These are phyloP conservation scores for Fusarium globosum DNA, from an alignment of 2,329 filamentous ascomycete genomes.

Conservation along the genomic window DNA sequence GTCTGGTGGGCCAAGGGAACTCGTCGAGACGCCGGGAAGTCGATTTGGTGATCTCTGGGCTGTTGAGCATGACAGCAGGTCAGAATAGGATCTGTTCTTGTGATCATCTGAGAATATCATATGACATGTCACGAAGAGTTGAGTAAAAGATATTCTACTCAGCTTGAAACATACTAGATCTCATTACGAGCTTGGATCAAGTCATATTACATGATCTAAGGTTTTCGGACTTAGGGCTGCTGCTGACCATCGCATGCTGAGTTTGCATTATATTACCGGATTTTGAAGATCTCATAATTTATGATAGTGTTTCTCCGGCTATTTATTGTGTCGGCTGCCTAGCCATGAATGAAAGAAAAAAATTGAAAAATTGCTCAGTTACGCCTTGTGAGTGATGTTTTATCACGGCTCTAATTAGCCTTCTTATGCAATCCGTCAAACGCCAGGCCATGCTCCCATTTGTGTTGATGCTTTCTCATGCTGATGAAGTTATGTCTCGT, in stretches of 20 bases:
- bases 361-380: not conserved
- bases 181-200: not conserved
- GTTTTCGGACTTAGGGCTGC: not conserved
- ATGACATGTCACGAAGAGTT: not conserved
- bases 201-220: too few species aligned
- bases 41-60: slow-evolving; percentile 50
- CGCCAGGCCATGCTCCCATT: slow-evolving; percentile 21
- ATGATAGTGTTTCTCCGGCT: not conserved
- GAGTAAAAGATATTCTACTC: too few species aligned
- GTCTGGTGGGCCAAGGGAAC: slow-evolving; percentile 39
- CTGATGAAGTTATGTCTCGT: slow-evolving; percentile 14
- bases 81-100: not conserved
- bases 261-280: accelerated
- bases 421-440: slow-evolving; percentile 12
- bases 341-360: not conserved
- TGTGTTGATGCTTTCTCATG: slow-evolving; percentile 1
- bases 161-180: not conserved
- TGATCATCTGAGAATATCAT: not conserved
- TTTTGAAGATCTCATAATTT: not conserved
- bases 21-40: slow-evolving; percentile 42
- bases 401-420: not conserved
- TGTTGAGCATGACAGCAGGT: slow-evolving; percentile 33
- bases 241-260: too few species aligned
- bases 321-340: not conserved
- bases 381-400: slow-evolving; percentile 11